phyloP scores from a whole-genome alignment of 306 rosid species.

The Carpinus viminea region DNA sequence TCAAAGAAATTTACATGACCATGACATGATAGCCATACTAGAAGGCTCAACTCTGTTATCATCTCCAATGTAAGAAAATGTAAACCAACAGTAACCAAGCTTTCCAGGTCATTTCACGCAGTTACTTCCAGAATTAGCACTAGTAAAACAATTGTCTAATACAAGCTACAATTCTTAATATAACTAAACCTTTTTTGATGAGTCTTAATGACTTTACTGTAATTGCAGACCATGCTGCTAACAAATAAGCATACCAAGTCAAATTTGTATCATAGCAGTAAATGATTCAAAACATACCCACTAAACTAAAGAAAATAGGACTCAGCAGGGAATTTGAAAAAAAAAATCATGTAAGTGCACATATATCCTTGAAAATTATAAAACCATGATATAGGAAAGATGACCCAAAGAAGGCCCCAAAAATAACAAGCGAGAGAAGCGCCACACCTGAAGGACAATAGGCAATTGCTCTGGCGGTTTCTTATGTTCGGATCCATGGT shows the following conservation, averaged over 20 bases:
- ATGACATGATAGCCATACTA: background rate
- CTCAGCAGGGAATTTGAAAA: slow-evolving; percentile 7
- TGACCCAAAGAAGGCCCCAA: slow-evolving; percentile 18
- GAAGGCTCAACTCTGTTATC: background rate
- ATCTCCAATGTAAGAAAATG: background rate
- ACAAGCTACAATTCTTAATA: background rate
- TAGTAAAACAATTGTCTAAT: background rate
- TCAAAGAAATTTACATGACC: background rate
- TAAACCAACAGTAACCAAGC: slow-evolving; percentile 2
- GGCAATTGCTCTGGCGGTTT: slow-evolving; percentile 99
- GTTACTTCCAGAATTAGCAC: slow-evolving; percentile 1
- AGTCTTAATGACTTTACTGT: background rate
- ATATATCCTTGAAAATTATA: slow-evolving; percentile 30
- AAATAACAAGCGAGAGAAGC: slow-evolving; percentile 21
- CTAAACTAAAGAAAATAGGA: slow-evolving; percentile 19
- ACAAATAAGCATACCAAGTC: slow-evolving; percentile 14
- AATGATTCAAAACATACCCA: slow-evolving; percentile 17
- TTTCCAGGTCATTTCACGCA: background rate
- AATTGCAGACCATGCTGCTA: background rate
- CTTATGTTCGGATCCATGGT: slow-evolving; percentile 96
- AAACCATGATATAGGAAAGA: slow-evolving; percentile 6
- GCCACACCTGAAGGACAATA: slow-evolving; percentile 92
- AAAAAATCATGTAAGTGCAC: slow-evolving; percentile 26
- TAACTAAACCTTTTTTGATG: background rate
- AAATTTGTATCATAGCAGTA: slow-evolving; percentile 20